These are phyloP conservation scores for Acephala macrosclerotiorum DNA, from an alignment of 2,329 filamentous ascomycete species.

Conservation along the genomic window DNA sequence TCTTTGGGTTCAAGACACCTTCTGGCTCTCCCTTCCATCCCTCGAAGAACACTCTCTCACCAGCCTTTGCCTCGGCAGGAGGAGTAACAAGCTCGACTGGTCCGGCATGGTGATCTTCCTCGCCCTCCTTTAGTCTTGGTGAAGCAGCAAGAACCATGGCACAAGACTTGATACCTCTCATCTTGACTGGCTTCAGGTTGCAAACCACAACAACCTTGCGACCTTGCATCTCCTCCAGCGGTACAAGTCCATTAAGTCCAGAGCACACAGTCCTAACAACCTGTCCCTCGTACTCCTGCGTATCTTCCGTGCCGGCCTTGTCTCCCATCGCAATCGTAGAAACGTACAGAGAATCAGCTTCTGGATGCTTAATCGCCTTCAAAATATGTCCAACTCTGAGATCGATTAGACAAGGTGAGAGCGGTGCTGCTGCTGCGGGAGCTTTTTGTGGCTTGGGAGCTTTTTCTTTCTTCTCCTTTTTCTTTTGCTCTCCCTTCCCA, in stretches of 20 bases:
- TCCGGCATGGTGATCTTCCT: constrained; percentile 83
- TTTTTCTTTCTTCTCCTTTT: constrained; percentile 93
- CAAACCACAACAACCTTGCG: constrained; percentile 95
- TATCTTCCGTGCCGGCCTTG: constrained; percentile 84
- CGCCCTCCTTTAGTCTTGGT: constrained; percentile 81
- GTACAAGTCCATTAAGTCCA: constrained; percentile 90
- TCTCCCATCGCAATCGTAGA: constrained; percentile 96
- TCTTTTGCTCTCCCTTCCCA: constrained; percentile 48
- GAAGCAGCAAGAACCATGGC: constrained; percentile 97
- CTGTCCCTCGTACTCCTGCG: constrained; percentile 89
- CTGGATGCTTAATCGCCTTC: constrained; percentile 93
- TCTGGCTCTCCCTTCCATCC: constrained; percentile 95
- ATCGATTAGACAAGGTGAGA: constrained; percentile 88
- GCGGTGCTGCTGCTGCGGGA: constrained; percentile 73
- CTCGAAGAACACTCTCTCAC: constrained; percentile 91
- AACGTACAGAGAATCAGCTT: constrained; percentile 94
- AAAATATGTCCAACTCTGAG: constrained; percentile 97
- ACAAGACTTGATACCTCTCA: constrained; percentile 84
- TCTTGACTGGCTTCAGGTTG: constrained; percentile 99
- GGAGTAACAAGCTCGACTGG: constrained; percentile 92
- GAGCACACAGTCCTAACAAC: constrained; percentile 96
- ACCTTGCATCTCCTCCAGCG: constrained; percentile 94
- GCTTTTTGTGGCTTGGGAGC: constrained; percentile 77
- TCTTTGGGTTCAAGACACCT: constrained; percentile 95
- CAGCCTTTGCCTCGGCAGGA: constrained; percentile 79